These are phyloP conservation scores for Trypanosoma avium DNA, from an alignment of 208 protist species.

Conservation along the genomic window DNA sequence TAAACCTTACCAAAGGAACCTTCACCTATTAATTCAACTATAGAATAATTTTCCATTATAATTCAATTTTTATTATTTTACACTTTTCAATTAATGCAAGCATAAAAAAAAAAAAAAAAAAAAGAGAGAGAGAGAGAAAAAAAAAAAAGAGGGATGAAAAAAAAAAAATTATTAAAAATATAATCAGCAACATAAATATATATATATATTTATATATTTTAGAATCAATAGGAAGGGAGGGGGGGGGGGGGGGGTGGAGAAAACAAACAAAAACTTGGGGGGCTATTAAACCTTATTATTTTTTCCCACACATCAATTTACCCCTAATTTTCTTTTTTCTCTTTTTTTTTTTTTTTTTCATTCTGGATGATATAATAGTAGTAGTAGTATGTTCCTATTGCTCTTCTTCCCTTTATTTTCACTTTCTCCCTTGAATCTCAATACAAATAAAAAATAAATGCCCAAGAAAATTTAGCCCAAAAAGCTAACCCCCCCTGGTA, in stretches of 20 bases:
- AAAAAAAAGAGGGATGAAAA: too few relatives aligned
- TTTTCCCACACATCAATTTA: too few relatives aligned
- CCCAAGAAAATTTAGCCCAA: constrained; percentile 13
- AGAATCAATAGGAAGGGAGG: too few relatives aligned
- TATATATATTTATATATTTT: too few relatives aligned
- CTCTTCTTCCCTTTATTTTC: constrained; percentile 7
- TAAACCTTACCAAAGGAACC: constrained; percentile 99
- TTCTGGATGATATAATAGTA: background rate
- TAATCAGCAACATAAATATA: too few relatives aligned
- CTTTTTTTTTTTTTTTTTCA: constrained; percentile 14
- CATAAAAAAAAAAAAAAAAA: constrained; percentile 8
- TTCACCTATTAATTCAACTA: constrained; percentile 95
- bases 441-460: constrained; percentile 17
- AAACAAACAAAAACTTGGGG: too few relatives aligned
- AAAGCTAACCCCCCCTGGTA: too few relatives aligned
- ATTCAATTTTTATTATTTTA: background rate
- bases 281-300: too few relatives aligned
- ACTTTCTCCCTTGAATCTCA: background rate
- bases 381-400: constrained; percentile 13
- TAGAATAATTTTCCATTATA: constrained; percentile 91
- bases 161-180: too few relatives aligned
- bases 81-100: background rate
- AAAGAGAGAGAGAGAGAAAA: constrained; percentile 7
- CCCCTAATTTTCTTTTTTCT: constrained; percentile 15
- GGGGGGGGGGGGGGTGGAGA: too few relatives aligned